phyloP scores from a whole-genome alignment of 2,329 filamentous ascomycete species.

The Pseudogymnoascus sp. region DNA sequence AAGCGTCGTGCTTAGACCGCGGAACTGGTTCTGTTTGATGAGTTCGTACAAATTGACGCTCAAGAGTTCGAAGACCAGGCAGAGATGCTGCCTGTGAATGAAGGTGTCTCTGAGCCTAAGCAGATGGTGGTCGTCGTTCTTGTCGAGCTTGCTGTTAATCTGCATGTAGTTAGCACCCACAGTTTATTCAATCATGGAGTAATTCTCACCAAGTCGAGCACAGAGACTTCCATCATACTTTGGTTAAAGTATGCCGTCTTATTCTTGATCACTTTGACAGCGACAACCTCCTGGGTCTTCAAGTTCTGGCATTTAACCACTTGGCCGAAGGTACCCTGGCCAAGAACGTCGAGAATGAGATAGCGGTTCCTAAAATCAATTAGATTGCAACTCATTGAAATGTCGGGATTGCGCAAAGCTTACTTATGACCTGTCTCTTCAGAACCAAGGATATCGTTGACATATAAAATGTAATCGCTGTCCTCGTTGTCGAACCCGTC shows the following conservation, averaged over 20 bases:
- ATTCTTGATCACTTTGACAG: slow-evolving; percentile 99
- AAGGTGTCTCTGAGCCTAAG: slow-evolving; percentile 94
- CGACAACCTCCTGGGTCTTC: slow-evolving; percentile 96
- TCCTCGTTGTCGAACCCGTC: slow-evolving; percentile 99
- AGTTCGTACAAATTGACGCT: slow-evolving; percentile 97
- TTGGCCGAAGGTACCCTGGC: slow-evolving; percentile 95
- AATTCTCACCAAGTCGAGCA: slow-evolving; percentile 73
- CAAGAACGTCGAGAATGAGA: slow-evolving; percentile 90
- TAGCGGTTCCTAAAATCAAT: slow-evolving; percentile 68
- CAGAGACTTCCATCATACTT: slow-evolving; percentile 99
- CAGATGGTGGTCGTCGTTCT: slow-evolving; percentile 96
- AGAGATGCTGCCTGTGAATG: slow-evolving; percentile 94
- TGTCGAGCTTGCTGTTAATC: slow-evolving; percentile 98
- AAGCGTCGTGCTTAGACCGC: slow-evolving; percentile 89
- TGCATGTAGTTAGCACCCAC: slow-evolving; percentile 33
- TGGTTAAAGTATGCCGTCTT: slow-evolving; percentile 99
- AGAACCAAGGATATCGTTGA: slow-evolving; percentile 95
- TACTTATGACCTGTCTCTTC: slow-evolving; percentile 98
- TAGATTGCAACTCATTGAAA: slow-evolving; percentile 19
- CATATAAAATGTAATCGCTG: slow-evolving; percentile 97
- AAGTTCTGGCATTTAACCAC: slow-evolving; percentile 98
- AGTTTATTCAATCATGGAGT: not conserved
- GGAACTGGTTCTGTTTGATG: slow-evolving; percentile 99
- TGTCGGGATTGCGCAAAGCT: slow-evolving; percentile 25
- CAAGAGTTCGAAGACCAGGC: slow-evolving; percentile 88